Base-by-base conservation (phyloP, 768 basidiomycete species). In the Russula griseocarnosa region DNA sequence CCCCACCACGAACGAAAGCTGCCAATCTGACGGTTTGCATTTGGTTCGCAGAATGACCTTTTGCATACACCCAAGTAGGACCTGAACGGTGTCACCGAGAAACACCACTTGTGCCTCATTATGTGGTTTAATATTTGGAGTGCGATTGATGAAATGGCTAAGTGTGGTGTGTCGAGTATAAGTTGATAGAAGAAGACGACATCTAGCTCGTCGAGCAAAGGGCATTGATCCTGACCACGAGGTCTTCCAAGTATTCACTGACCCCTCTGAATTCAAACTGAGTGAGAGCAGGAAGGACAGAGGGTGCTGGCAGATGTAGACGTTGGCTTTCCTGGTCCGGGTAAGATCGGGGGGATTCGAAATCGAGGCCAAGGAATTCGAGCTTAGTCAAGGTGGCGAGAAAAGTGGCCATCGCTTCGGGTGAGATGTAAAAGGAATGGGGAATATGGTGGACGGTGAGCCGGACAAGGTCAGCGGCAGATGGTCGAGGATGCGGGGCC, bases 221-320 rank as follows among this genome's bases (percentile, higher is more conserved):
- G 7, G 20, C 28, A 20, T 53, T 32, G 30, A 53, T 32, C 11
- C 20, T 9, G 10, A 32, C 18, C 16, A 52, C 51, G 20, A 53
- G 11, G 38, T 53, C 51, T 38, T 60, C 59, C 26, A 53, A 30
- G 30, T 53, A 60, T 9, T 60, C 28, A 30, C 22, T 22, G 22
- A 8, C 1, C 5, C 59, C 40, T 13, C n/a, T 53, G 20, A 53
- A 53, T 2, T 6, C 5, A n/a, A 44, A n/a, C 6, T 44, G 1
- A 4, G 20, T 6, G 20, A 53, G 51, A 42, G 59, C n/a, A 8
- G 51, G 40, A 30, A 60, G 51, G 51, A 20, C 14, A 6, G 28
- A 3, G 6, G 22, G 52, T 3, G 26, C 34, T 7, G 14, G 28
- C 14, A 10, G 24, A n/a, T n/a, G 34, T 0, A 24, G 18, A 30